Percentiles rank a stretch among this genome's conserved stretches.
phyloP scores from a whole-genome alignment of 2,329 filamentous ascomycete species.

The Diaporthe sp. region DNA sequence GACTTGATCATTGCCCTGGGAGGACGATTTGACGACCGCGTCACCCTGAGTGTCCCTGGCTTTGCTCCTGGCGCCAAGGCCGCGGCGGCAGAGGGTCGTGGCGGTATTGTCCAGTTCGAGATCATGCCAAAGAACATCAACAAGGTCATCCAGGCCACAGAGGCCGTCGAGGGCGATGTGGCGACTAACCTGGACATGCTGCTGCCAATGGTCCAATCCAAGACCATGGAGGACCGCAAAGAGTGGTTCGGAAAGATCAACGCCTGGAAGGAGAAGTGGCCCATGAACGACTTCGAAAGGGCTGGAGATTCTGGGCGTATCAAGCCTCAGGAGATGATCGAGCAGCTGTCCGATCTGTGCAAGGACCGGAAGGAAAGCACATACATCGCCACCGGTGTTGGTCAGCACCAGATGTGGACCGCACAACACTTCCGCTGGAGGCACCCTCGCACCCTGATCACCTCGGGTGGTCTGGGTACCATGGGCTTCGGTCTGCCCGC shows the following conservation, averaged over 20 bases:
- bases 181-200: slow-evolving; percentile 80
- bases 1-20: slow-evolving; percentile 96
- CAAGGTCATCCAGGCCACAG: slow-evolving; percentile 97
- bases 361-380: slow-evolving; percentile 83
- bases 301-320: slow-evolving; percentile 81
- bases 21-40: slow-evolving; percentile 95
- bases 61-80: slow-evolving; percentile 91
- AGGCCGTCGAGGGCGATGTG: slow-evolving; percentile 95
- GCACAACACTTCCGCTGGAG: slow-evolving; percentile 98
- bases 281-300: slow-evolving; percentile 83
- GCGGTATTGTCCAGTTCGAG: slow-evolving; percentile 97
- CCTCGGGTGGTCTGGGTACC: slow-evolving; percentile 92
- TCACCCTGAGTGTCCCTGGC: slow-evolving; percentile 82
- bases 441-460: slow-evolving; percentile 92
- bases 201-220: slow-evolving; percentile 75
- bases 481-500: slow-evolving; percentile 97
- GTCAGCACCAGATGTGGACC: slow-evolving; percentile 99
- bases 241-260: slow-evolving; percentile 93
- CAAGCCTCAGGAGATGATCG: slow-evolving; percentile 94
- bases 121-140: slow-evolving; percentile 99
- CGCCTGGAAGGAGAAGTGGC: slow-evolving; percentile 92
- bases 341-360: slow-evolving; percentile 88
- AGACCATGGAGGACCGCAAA: slow-evolving; percentile 72
- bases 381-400: slow-evolving; percentile 92
- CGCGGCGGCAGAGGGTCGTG: slow-evolving; percentile 85